Evolutionary conservation across 495 filamentous ascomycete species (phyloP), one percentile per base, ranked within the genome.

Genomic region (Hypoxylon fuscum): DNA sequence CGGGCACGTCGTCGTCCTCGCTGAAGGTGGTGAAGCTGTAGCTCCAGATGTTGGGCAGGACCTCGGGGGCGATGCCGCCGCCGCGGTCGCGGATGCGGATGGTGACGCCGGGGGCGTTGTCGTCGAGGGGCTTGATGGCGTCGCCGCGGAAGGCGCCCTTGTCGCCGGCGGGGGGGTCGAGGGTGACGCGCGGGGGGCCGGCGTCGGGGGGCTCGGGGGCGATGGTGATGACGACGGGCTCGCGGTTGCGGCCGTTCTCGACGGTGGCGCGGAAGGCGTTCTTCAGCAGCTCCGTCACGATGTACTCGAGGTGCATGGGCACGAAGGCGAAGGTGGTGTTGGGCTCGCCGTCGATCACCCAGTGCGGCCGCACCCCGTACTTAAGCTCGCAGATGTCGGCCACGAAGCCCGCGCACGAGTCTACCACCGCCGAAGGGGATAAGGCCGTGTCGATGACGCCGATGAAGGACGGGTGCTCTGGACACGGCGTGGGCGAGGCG

Each of bases 361-460:
- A 80, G 10, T 83, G 82, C 1, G 95, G 95, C 0, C 95, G 85
- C 2, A 96, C 89, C 14, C 95, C 95, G 74, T 97, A 98, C 37
- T 93, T 92, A 15, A 98, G 81, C 77, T 98, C 95, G 77, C 94
- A 97, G 61, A 97, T 96, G 63, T 98, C 95, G 35, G 89, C 88
- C 0, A 98, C 95, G 64, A 96, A 95, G 55, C 88, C 85, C 51
- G 92, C 92, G 73, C 94, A 97, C 2, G 82, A 80, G 54, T 90
- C 86, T 47, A 98, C 83, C 25, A 90, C 91, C 17, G 82, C 81
- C 0, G 93, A 89, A 0, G 94, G 95, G 21, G 88, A 90, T 17
- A 98, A 77, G 1, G 88, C 88, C 0, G 95, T 98, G 77, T 98
- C 95, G 59, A 98, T 97, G 8, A 96, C 93, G n/a, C 95, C 95